phyloP scores from a whole-genome alignment of 371 early-diverging fungal genomes.

The Apophysomyces sp. region DNA sequence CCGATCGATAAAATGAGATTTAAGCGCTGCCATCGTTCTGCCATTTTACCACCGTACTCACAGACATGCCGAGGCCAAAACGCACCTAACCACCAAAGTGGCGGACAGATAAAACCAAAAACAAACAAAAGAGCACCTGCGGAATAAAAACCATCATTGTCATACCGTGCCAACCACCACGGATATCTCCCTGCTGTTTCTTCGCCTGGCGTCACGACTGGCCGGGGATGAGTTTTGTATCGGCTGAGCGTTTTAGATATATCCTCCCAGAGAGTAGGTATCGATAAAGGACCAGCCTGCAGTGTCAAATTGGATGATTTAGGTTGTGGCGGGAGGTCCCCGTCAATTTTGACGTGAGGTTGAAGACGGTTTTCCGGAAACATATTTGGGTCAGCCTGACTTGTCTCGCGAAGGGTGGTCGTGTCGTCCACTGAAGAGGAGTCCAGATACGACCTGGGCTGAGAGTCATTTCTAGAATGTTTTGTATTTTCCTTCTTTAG shows the following conservation, averaged over 20 bases:
- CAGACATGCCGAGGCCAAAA: constrained; percentile 30
- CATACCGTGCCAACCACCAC: constrained; percentile 32
- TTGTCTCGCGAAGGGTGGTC: no score
- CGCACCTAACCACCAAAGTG: constrained; percentile 47
- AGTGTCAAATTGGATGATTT: no score
- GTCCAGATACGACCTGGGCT: neutral
- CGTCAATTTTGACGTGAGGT: neutral
- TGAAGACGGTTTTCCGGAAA: no score
- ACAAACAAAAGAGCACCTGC: constrained; percentile 33
- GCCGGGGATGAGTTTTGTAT: neutral
- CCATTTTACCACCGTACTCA: constrained; percentile 41
- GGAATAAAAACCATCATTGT: constrained; percentile 36
- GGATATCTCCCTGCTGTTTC: constrained; percentile 5
- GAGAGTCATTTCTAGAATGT: neutral
- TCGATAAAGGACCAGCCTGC: neutral
- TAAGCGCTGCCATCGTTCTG: constrained; percentile 42
- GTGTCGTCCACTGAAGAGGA: neutral
- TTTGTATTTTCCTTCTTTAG: neutral
- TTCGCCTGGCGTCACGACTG: neutral
- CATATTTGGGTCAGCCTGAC: no score
- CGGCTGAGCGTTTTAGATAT: constrained; percentile 35
- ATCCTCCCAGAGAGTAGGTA: neutral
- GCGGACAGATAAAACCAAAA: constrained; percentile 47
- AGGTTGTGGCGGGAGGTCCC: neutral
- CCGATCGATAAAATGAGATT: constrained; percentile 45